A percentile compares a stretch with the other conserved stretches of the same genome.
phyloP scores from a whole-genome alignment of 805 yeast species.

The Saturnispora galanensis region DNA sequence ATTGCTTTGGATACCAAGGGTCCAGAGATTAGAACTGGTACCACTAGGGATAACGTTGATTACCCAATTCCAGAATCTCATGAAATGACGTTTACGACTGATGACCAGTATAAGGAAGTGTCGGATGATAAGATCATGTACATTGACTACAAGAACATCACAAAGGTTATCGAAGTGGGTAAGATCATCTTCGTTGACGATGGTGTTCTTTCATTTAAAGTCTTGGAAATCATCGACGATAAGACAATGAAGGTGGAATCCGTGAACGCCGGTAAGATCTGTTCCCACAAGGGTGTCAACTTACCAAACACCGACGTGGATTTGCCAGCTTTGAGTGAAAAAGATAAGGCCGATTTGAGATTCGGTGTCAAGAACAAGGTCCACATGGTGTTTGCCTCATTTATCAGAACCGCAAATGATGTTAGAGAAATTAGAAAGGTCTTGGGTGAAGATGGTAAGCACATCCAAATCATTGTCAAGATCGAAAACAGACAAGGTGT shows the following conservation, averaged over 20 bases:
- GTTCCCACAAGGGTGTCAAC: slow-evolving; percentile 98
- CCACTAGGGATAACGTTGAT: slow-evolving; percentile 72
- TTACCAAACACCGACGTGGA: slow-evolving; percentile 98
- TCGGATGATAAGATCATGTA: slow-evolving; percentile 78
- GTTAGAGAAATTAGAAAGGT: slow-evolving; percentile 85
- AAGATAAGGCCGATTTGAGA: slow-evolving; percentile 83
- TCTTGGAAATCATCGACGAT: slow-evolving; percentile 70
- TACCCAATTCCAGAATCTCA: slow-evolving; percentile 77
- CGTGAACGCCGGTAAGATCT: slow-evolving; percentile 90
- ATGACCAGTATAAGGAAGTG: slow-evolving; percentile 59
- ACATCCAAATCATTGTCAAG: slow-evolving; percentile 93
- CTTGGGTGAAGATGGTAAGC: slow-evolving; percentile 93
- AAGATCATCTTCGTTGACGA: slow-evolving; percentile 92
- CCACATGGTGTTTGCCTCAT: slow-evolving; percentile 97
- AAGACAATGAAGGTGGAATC: slow-evolving; percentile 78
- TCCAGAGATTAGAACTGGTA: slow-evolving; percentile 98
- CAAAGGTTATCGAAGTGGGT: slow-evolving; percentile 85
- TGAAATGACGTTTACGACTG: slow-evolving; percentile 90
- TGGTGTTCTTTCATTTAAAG: slow-evolving; percentile 95
- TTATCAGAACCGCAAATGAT: slow-evolving; percentile 91
- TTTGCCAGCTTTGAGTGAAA: slow-evolving; percentile 94
- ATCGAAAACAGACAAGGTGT: slow-evolving; percentile 99
- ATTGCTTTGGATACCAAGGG: slow-evolving; percentile 99
- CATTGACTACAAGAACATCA: slow-evolving; percentile 92
- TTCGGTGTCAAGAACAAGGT: slow-evolving; percentile 97